Base-by-base conservation (phyloP, 2,329 filamentous ascomycete genomes). In the Ustilaginoidea virens region DNA sequence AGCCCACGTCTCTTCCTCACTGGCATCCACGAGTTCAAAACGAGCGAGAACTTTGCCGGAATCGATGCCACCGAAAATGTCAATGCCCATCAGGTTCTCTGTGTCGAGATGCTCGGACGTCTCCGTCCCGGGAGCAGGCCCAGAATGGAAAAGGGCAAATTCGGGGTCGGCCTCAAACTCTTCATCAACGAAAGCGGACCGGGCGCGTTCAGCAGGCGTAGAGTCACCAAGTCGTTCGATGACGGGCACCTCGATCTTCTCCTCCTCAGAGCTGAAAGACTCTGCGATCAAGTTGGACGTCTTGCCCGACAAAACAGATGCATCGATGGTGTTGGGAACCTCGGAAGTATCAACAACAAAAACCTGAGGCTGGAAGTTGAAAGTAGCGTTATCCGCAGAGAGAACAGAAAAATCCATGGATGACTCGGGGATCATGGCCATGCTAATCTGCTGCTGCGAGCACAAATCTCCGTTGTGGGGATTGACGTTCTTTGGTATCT, bases 391-490 rank as follows among this genome's bases (percentile, higher is more conserved):
- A 44, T 68, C 68, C 25, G 85, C 51, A 38, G 48, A 59, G n/a
- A 90, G 65, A 55, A 78, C 69, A 30, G 74, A 71, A 42, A 85
- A 75, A 44, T 92, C 80, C 52, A 85, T 63, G 29, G 59, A 64
- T 41, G 80, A 74, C 54, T 92, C 83, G 2, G 83, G 81, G 26
- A 92, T 73, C 67, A 86, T 79, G 33, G 79, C 72, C 67, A 92
- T 80, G 45, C 75, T 75, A 39, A 86, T 77, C 48, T 80, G 75
- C 38, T 75, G 68, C 41, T 70, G 63, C 29, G 70, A 63, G 35
- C 60, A 53, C 24, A 67, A 62, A 32, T 67, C 61, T 31, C 63
- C 54, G 23, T 57, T 52, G 39, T 74, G 75, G 5, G 73, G 62
- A 49, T 72, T 76, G 39, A 70, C 51, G 31, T 85, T 78, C 55